Evolutionary conservation across 2,329 filamentous ascomycete genomes (phyloP).

Genomic region (Colletotrichum sp.): DNA sequence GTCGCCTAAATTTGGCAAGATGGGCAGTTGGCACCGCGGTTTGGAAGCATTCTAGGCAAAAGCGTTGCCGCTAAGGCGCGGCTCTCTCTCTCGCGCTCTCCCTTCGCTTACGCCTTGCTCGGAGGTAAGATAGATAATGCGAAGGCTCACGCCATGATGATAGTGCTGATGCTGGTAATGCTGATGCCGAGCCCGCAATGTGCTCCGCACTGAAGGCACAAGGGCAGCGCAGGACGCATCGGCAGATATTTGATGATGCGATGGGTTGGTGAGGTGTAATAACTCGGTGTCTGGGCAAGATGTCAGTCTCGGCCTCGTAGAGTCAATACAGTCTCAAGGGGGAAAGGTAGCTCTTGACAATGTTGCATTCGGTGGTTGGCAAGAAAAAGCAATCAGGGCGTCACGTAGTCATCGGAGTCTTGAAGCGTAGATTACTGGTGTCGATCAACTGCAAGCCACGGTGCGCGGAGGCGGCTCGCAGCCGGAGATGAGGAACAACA

Average conservation of each 20-base stretch:
- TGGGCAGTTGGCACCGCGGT: background rate
- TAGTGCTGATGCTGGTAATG: background rate
- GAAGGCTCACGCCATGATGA: background rate
- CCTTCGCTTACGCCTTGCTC: background rate
- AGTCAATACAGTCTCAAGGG: background rate
- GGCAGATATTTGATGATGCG: background rate
- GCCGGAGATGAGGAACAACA: background rate
- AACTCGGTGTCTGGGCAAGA: background rate
- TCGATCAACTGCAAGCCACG: slow-evolving; percentile 19
- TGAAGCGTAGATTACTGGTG: background rate
- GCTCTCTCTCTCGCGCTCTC: background rate
- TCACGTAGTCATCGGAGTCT: background rate
- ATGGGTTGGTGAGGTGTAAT: background rate
- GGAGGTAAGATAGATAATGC: background rate
- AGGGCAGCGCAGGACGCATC: background rate
- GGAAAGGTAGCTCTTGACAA: background rate
- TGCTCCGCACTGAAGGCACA: background rate
- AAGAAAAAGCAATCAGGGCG: background rate
- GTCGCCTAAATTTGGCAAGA: background rate
- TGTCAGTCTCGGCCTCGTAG: background rate
- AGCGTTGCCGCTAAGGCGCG: background rate
- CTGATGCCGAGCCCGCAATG: background rate
- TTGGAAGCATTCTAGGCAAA: slow-evolving; percentile 1
- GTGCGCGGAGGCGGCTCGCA: background rate
- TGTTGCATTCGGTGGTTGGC: background rate